Base-by-base conservation (phyloP, 352 stramenopile species). In the Phytophthora lateralis region DNA sequence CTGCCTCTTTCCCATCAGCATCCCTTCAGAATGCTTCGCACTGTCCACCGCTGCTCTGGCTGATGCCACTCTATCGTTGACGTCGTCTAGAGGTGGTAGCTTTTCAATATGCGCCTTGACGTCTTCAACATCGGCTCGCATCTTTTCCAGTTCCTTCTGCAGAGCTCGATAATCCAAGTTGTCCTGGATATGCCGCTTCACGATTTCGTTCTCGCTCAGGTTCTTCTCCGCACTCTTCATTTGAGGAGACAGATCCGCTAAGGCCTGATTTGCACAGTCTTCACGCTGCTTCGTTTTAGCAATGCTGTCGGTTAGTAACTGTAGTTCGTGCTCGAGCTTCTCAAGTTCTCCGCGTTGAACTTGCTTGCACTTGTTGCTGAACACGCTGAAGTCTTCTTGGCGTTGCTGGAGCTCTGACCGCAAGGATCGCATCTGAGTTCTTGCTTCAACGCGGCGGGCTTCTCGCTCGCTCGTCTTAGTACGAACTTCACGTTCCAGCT, bases 151-250 rank as follows among this genome's bases (percentile, higher is more conserved):
- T 12, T 94, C 75, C 17, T 70, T 81, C 46, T 87, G 63, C 20
- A 87, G 32, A 0, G 61, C 55, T 30, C 84, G 83, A 45, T 89
- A 89, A 6, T 93, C 81, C 30, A 96, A 44, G 37, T 96, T 96
- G 48, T 93, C 83, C 30, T 70, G 75, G 30, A 96, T 90, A 9
- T 92, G 75, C 10, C 78, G 82, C 56, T 91, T 92, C 10, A 85
- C 35, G 0, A 66, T 71, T 61, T 92, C 81, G 29, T 85, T 73
- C 8, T 90, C 18, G 17, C 61, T 63, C 0, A 96, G 30, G 37
- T 71, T 76, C 3, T 73, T 35, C 4, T 72, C 64, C 0, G 71
- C 75, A 26, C 12, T 68, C 15, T 63, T 55, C 37, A 94, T 85
- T 37, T 87, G 66, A 0, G 87, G 76, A 12, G 62, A 38, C 12